Conservation (phyloP, 2,329 filamentous ascomycete species). For the Scorias spongiosa region DNA sequence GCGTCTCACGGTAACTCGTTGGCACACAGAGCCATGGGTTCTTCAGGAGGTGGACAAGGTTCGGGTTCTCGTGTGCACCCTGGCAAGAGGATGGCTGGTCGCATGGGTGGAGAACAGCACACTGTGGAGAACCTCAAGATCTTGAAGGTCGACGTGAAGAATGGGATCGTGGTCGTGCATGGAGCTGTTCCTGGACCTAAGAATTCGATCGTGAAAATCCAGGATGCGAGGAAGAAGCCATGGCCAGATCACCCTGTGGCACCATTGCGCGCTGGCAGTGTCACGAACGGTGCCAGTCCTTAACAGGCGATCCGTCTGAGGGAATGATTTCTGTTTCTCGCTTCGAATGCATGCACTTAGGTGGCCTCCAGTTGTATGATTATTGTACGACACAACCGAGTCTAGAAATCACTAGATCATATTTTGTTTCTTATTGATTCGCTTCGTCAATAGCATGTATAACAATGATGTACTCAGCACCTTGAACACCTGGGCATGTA, state of each 20-base stretch:
- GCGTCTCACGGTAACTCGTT: constrained; percentile 91
- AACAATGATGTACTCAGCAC: too few relatives aligned
- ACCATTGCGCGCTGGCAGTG: neutral
- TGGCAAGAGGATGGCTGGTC: constrained; percentile 94
- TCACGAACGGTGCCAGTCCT: neutral
- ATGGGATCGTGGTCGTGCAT: constrained; percentile 77
- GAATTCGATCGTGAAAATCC: constrained; percentile 66
- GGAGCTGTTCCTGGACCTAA: constrained; percentile 82
- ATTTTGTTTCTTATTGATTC: too few relatives aligned
- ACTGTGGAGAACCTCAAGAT: constrained; percentile 88
- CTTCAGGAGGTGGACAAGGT: constrained; percentile 76
- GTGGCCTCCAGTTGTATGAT: too few relatives aligned
- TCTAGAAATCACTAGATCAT: too few relatives aligned
- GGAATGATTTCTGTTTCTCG: too few relatives aligned
- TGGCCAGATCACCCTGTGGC: constrained; percentile 36
- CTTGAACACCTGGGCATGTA: too few relatives aligned
- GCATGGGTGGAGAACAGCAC: constrained; percentile 80
- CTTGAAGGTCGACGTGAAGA: constrained; percentile 70
- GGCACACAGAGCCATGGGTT: constrained; percentile 85
- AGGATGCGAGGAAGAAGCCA: constrained; percentile 82
- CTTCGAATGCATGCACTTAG: too few relatives aligned
- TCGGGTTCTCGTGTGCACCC: constrained; percentile 83
- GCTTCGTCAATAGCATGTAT: too few relatives aligned
- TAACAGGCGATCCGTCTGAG: too few relatives aligned
- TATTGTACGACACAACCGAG: too few relatives aligned